These are phyloP conservation scores for Penicillium sp. DNA, from an alignment of 2,329 filamentous ascomycete genomes.

Conservation along the genomic window DNA sequence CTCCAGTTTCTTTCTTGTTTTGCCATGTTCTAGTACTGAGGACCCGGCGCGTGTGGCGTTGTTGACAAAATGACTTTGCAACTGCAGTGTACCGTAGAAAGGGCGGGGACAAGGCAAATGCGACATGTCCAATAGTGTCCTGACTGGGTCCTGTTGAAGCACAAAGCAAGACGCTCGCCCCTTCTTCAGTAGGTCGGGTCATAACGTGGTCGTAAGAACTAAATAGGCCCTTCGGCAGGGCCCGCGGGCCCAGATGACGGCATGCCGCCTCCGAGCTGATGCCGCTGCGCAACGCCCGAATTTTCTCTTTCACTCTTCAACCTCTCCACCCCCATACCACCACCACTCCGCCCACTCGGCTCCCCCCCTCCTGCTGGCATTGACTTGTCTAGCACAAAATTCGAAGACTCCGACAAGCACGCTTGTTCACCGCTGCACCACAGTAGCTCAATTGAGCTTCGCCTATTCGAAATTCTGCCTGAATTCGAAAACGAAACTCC, in stretches of 20 bases:
- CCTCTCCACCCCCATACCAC: constrained; percentile 25
- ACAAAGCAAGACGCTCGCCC: too few relatives aligned
- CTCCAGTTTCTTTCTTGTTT: not conserved
- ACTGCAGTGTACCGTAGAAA: too few relatives aligned
- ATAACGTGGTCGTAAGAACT: too few relatives aligned
- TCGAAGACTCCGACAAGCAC: constrained; percentile 25
- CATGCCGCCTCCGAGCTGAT: constrained; percentile 24
- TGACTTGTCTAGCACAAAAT: constrained; percentile 51
- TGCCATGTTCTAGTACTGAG: too few relatives aligned
- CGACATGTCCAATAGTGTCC: too few relatives aligned
- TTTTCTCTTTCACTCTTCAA: constrained; percentile 26
- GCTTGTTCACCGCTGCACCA: constrained; percentile 4
- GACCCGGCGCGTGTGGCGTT: not conserved
- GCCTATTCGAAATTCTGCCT: constrained; percentile 2
- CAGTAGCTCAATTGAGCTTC: constrained; percentile 18
- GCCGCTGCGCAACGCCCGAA: constrained; percentile 25
- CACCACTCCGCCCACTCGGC: constrained; percentile 25
- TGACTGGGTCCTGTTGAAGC: too few relatives aligned
- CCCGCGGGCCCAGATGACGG: constrained; percentile 20
- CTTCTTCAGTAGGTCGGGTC: too few relatives aligned
- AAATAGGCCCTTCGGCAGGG: constrained; percentile 9
- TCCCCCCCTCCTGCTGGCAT: constrained; percentile 46
- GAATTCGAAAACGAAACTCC: too few relatives aligned
- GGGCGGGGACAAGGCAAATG: too few relatives aligned
- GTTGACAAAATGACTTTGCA: too few relatives aligned